Percentiles rank a stretch among this genome's conserved stretches.
phyloP scores from a whole-genome alignment of 208 protist genomes.

The Naegleria fowleri region DNA sequence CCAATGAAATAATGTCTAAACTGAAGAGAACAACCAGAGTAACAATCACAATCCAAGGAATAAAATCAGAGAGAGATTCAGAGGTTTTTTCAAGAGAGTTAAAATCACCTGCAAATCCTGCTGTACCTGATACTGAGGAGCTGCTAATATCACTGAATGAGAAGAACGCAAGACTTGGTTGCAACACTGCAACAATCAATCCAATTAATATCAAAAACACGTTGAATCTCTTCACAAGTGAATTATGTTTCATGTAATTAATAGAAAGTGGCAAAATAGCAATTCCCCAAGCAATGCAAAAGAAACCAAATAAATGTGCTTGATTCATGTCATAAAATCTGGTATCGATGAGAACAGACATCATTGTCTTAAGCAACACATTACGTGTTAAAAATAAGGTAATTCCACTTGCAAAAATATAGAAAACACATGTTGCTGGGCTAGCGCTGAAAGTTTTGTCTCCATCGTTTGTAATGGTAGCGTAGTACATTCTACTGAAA shows the following conservation, averaged over 20 bases:
- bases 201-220: background rate
- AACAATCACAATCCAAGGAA: background rate
- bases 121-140: background rate
- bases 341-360: background rate
- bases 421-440: background rate
- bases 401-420: background rate
- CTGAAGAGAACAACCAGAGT: background rate
- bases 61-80: background rate
- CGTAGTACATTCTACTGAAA: background rate
- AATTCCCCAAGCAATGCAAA: background rate
- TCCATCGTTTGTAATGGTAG: background rate
- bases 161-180: background rate
- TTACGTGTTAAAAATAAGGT: slow-evolving; percentile 4
- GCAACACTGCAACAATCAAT: background rate
- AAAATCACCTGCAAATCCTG: background rate
- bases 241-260: background rate
- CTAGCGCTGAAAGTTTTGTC: background rate
- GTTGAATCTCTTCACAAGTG: background rate
- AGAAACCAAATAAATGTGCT: background rate
- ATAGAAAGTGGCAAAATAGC: background rate
- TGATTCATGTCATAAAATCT: slow-evolving; percentile 3
- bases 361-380: background rate
- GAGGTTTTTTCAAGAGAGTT: background rate
- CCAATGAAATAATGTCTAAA: background rate
- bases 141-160: background rate